Conservation (phyloP, 495 filamentous ascomycete species). For the Astrothelium subdiscretum region DNA sequence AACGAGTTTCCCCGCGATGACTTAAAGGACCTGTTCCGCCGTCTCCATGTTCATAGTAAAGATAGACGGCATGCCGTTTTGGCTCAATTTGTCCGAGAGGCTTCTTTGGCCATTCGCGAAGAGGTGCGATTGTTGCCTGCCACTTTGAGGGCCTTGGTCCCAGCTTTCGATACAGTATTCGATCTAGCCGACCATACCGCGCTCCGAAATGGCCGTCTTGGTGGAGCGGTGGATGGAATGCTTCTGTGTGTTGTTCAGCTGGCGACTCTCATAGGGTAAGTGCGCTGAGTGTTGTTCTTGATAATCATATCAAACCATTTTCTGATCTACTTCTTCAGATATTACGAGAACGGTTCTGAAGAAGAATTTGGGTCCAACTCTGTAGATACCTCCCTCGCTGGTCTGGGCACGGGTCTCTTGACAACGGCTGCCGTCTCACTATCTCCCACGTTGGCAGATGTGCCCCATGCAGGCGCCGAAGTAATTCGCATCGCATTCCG, state of each 20-base stretch:
- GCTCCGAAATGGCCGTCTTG: conserved; percentile 24
- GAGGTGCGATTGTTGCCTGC: conserved; percentile 26
- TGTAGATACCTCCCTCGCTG: conserved; percentile 23
- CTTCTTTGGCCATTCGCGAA: conserved; percentile 26
- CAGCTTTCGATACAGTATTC: conserved; percentile 30
- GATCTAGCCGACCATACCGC: conserved; percentile 24
- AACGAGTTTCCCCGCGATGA: conserved; percentile 35
- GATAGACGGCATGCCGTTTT: conserved; percentile 26
- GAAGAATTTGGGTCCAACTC: conserved; percentile 11
- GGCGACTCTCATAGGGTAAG: conserved; percentile 32
- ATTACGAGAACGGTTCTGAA: conserved; percentile 17
- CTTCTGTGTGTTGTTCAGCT: conserved; percentile 30
- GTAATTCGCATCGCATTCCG: conserved; percentile 29
- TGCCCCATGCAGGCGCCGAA: conserved; percentile 24
- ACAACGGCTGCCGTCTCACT: conserved; percentile 29
- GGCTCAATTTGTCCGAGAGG: conserved; percentile 29
- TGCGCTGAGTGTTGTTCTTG: conserved; percentile 7
- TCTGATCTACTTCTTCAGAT: conserved; percentile 14
- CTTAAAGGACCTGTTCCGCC: conserved; percentile 30
- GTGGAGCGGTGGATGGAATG: conserved; percentile 29
- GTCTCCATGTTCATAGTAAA: conserved; percentile 32
- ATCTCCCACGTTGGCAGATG: conserved; percentile 23
- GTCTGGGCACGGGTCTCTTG: conserved; percentile 32
- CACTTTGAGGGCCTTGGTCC: conserved; percentile 21
- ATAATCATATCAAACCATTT: conserved; percentile 3